Percentiles rank a stretch among this genome's conserved stretches.
These are phyloP conservation scores for Capsicum pubescens DNA, from an alignment of 257 asterid genomes.

Conservation along the genomic window DNA sequence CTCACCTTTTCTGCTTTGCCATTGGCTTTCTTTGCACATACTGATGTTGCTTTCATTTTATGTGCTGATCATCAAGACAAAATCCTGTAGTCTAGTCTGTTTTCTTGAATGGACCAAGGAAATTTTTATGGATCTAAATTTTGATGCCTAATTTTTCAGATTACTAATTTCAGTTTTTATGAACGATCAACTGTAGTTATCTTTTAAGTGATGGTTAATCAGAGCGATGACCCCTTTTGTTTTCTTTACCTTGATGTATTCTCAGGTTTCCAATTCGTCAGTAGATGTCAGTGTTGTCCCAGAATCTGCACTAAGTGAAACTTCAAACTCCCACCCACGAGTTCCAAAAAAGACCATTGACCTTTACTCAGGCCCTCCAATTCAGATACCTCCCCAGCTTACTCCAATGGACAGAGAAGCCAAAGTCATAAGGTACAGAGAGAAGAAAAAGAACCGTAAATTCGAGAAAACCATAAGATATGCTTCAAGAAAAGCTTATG, in stretches of 20 bases:
- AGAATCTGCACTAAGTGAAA: constrained; percentile 57
- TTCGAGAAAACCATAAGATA: constrained; percentile 85
- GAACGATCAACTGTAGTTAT: not conserved
- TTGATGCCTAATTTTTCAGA: not conserved
- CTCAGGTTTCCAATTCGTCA: constrained; percentile 64
- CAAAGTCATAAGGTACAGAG: constrained; percentile 74
- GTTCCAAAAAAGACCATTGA: constrained; percentile 67
- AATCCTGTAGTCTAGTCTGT: constrained; percentile 20
- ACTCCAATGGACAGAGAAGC: constrained; percentile 75
- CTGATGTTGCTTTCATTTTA: constrained; percentile 5
- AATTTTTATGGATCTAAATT: not conserved
- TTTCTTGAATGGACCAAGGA: constrained; percentile 8
- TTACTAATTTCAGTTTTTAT: not conserved
- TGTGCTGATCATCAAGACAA: not conserved
- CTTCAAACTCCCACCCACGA: constrained; percentile 50
- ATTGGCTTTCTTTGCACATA: not conserved
- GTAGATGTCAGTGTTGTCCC: constrained; percentile 71
- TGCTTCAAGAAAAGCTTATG: constrained; percentile 88
- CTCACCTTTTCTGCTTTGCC: not conserved
- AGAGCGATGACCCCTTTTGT: not conserved
- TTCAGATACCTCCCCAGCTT: constrained; percentile 57
- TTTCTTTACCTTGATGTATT: not conserved
- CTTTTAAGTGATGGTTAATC: not conserved
- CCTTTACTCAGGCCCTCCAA: constrained; percentile 51
- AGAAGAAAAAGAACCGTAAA: constrained; percentile 80